phyloP scores from a whole-genome alignment of 75 land plant genomes.

The Adiantum capillusveneris region DNA sequence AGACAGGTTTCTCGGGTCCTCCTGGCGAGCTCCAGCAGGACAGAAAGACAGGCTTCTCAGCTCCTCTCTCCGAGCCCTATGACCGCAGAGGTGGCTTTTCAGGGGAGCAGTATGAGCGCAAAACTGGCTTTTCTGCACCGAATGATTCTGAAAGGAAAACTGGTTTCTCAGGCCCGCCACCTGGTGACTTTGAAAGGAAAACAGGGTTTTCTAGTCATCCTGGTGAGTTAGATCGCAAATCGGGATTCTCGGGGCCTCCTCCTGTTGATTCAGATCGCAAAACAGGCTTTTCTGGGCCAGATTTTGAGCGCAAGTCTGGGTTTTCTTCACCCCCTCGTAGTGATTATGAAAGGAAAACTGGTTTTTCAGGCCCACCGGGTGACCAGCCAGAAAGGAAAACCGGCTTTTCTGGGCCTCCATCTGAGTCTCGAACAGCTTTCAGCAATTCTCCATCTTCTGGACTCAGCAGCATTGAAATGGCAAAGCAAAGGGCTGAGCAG shows the following conservation, averaged over 20 bases:
- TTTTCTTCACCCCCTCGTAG: neutral
- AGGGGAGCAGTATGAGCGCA: neutral
- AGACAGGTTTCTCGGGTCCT: slow-evolving; percentile 2
- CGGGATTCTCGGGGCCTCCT: slow-evolving; percentile 5
- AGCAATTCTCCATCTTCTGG: neutral
- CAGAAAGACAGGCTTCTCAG: slow-evolving; percentile 1
- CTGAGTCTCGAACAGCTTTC: neutral
- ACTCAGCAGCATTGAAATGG: slow-evolving; percentile 16
- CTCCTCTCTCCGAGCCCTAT: neutral
- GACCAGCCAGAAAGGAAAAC: neutral
- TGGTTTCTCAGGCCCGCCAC: neutral
- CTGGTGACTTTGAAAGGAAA: neutral
- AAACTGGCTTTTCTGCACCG: slow-evolving; percentile 3
- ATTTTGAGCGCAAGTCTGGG: neutral
- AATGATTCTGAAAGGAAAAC: neutral
- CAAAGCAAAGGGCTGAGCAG: slow-evolving; percentile 32
- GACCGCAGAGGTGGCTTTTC: neutral
- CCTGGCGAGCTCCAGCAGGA: neutral
- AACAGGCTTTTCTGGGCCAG: neutral
- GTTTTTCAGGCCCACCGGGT: neutral
- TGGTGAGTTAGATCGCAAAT: neutral
- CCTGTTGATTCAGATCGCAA: neutral
- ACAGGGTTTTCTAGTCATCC: slow-evolving; percentile 1
- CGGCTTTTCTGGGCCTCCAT: neutral
- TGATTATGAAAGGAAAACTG: neutral